A percentile compares a stretch with the other conserved stretches of the same genome.
phyloP scores from a whole-genome alignment of 2,329 filamentous ascomycete genomes.

The Xylariaceae sp. region DNA sequence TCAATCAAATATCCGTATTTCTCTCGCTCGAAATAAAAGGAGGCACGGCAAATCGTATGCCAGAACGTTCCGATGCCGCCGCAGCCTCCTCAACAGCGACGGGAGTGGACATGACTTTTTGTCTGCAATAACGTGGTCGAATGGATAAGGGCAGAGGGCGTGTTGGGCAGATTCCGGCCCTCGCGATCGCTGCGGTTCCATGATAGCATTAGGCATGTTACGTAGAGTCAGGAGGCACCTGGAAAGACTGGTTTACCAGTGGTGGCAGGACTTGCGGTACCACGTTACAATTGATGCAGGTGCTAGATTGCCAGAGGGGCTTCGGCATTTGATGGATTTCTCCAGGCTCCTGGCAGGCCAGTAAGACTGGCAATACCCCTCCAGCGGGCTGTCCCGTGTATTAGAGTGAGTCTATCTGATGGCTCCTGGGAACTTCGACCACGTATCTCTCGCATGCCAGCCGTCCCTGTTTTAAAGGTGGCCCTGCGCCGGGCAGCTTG shows the following conservation, averaged over 20 bases:
- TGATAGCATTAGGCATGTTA: not conserved
- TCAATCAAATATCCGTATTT: not conserved
- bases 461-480: conserved; percentile 13
- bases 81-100: not conserved
- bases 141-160: not conserved
- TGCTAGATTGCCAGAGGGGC: conserved; percentile 19
- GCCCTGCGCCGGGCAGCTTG: conserved; percentile 16
- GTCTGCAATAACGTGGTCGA: conserved; percentile 11
- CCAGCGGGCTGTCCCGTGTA: conserved; percentile 9
- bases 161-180: conserved; percentile 9
- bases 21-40: not conserved
- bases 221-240: conserved; percentile 1
- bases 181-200: conserved; percentile 10
- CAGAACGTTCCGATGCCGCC: not conserved
- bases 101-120: conserved; percentile 4
- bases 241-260: conserved; percentile 16
- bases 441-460: conserved; percentile 19
- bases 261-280: conserved; percentile 26
- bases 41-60: conserved; percentile 10
- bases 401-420: conserved; percentile 1
- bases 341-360: conserved; percentile 1
- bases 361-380: conserved; percentile 4
- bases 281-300: conserved; percentile 29
- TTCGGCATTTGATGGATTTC: conserved; percentile 23
- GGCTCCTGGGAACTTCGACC: conserved; percentile 9